Evolutionary conservation across 345 rosid genomes (phyloP).

Genomic region (Draba incana): DNA sequence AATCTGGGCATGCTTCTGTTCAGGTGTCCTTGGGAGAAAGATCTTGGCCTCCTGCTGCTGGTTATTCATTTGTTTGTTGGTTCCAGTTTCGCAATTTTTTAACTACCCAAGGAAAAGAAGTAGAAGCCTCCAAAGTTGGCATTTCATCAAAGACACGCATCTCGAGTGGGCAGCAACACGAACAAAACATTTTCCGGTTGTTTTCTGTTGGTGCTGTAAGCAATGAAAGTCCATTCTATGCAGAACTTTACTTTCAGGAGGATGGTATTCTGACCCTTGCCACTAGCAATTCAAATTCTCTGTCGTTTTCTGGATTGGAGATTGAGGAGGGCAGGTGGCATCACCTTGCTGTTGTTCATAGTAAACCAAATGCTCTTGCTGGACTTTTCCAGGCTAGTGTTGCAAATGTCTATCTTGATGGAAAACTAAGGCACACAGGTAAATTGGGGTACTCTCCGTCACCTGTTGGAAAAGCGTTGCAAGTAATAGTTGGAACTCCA

Average conservation of each 20-base stretch:
- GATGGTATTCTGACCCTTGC: constrained; percentile 95
- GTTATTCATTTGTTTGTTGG: constrained; percentile 99
- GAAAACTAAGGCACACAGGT: constrained; percentile 95
- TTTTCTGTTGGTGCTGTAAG: constrained; percentile 93
- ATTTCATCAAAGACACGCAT: constrained; percentile 53
- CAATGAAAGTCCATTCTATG: constrained; percentile 73
- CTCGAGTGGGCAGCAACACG: constrained; percentile 59
- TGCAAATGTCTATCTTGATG: constrained; percentile 95
- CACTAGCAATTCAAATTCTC: constrained; percentile 84
- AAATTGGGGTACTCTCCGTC: constrained; percentile 98
- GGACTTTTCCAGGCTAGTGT: constrained; percentile 99
- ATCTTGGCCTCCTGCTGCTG: constrained; percentile 99
- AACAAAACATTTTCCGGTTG: constrained; percentile 66
- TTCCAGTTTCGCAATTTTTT: constrained; percentile 84
- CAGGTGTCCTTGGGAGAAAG: constrained; percentile 98
- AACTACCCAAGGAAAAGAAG: constrained; percentile 67
- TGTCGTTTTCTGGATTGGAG: constrained; percentile 95
- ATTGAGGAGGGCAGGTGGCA: constrained; percentile 97
- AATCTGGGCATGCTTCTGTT: constrained; percentile 92
- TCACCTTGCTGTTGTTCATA: constrained; percentile 99
- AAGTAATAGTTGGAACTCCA: constrained; percentile 94
- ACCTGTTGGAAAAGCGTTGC: constrained; percentile 91
- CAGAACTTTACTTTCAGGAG: constrained; percentile 93
- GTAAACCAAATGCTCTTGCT: constrained; percentile 99
- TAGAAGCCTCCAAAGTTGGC: constrained; percentile 62